Base-by-base conservation (phyloP, 257 asterid genomes). In the Cinchona pubescens region DNA sequence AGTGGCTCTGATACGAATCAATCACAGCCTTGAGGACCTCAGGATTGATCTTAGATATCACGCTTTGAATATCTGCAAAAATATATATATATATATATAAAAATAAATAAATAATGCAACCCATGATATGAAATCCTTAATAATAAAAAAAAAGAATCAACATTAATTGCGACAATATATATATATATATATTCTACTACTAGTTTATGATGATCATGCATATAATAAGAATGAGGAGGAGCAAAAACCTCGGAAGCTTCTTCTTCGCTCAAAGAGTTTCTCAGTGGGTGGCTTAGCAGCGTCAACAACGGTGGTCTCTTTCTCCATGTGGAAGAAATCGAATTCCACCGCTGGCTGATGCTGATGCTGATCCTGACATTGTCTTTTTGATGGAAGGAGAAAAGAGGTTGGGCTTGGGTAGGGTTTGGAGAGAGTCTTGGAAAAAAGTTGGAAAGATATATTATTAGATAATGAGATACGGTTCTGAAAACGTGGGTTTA, bases 191-290 rank as follows among this genome's bases (percentile, higher is more conserved):
- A n/a, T n/a, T n/a, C n/a, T n/a, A n/a, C n/a, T n/a, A n/a, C n/a
- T n/a, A n/a, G n/a, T n/a, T n/a, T n/a, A n/a, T n/a, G n/a, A n/a
- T n/a, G n/a, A n/a, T n/a, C n/a, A n/a, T n/a, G n/a, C n/a, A n/a
- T n/a, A n/a, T n/a, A n/a, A n/a, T n/a, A n/a, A n/a, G n/a, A n/a
- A n/a, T n/a, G n/a, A n/a, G n/a, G n/a, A n/a, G n/a, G n/a, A n/a
- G 15, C 12, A 55, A 1, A 7, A 3, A 76, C 83, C 83, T 56
- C 77, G 80, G 58, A 80, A 80, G 58, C 75, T 80, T 71, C 77
- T 45, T 5, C 67, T 46, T 27, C 83, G 69, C 15, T 75, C 46
- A 11, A 72, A 64, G 34, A 73, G 71, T 23, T 66, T 74, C 12
- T 35, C 16, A 23, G 29, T 6, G 21, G 67, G 25, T 14, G 68